Base-by-base conservation (phyloP, 2,329 filamentous ascomycete genomes). In the Shiraia bambusicola region DNA sequence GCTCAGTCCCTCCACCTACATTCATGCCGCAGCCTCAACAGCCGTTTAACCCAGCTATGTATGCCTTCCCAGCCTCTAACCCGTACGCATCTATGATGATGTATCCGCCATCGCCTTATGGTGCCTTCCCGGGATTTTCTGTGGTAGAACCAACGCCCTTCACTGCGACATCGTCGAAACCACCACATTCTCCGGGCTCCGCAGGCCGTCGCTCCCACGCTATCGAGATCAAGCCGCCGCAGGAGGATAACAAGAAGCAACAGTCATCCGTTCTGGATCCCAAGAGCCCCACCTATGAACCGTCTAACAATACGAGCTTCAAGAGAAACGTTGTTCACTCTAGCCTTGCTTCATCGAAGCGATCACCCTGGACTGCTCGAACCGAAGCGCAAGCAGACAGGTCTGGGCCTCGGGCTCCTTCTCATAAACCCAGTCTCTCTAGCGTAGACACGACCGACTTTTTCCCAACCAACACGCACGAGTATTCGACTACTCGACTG, bases 361-460 rank as follows among this genome's bases (percentile, higher is more conserved):
- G 41, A 6, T 58, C 59, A 28, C 34, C 56, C 3, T 64, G 62
- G 62, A 51, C 49, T 27, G 45, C 43, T 6, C 54, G 61, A 37
- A 54, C 57, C 14, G 44, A 29, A n/a, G 40, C 37, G 22, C 39
- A 38, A 31, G 38, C 42, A 3, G 45, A 57, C 16, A 53, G 42
- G 29, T 50, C 51, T 19, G 48, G 49, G 27, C 36, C 45, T 11
- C 51, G 42, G 11, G 37, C 37, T n/a, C 34, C 63, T 12, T 59
- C 56, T 35, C 63, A 64, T 33, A 65, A 67, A 46, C 58, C 52
- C 25, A 71, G 68, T 45, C 43, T 68, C 17, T 69, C 68, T 4
- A 70, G 67, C 41, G 60, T 71, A 29, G 64, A 67, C 34, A 71
- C 69, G 6, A 66, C 61, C 15, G 68, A 71, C 42, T 71, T 71